phyloP scores from a whole-genome alignment of 352 stramenopile genomes.

The Achlya hypogyna region DNA sequence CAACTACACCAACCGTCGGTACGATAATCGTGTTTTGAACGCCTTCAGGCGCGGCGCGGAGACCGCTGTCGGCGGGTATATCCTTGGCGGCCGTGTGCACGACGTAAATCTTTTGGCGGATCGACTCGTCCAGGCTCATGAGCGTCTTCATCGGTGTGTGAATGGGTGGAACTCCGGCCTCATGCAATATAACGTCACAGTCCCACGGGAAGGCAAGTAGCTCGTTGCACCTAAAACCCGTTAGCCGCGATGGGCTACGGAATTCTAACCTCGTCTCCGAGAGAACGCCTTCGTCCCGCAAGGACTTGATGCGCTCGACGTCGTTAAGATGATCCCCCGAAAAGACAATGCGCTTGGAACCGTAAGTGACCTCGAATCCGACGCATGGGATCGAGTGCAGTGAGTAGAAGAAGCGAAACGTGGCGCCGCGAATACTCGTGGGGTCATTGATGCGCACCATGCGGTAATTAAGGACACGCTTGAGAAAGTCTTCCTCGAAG shows the following conservation, averaged over 20 bases:
- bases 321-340: conserved; percentile 94
- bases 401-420: conserved; percentile 95
- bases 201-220: conserved; percentile 92
- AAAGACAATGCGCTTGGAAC: conserved; percentile 92
- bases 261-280: conserved; percentile 39
- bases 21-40: conserved; percentile 84
- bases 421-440: conserved; percentile 90
- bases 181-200: conserved; percentile 90
- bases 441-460: conserved; percentile 88
- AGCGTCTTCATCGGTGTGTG: conserved; percentile 93
- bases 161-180: conserved; percentile 91
- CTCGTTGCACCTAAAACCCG: conserved; percentile 55
- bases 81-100: conserved; percentile 89
- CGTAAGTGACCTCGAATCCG: conserved; percentile 90
- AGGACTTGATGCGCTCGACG: conserved; percentile 77
- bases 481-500: conserved; percentile 85
- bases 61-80: conserved; percentile 53
- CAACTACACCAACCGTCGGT: conserved; percentile 28
- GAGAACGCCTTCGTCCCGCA: conserved; percentile 80
- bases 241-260: neutral
- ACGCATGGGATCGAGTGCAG: conserved; percentile 95
- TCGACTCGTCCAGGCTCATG: conserved; percentile 73
- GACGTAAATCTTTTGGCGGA: conserved; percentile 90
- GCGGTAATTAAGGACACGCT: conserved; percentile 86
- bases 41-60: conserved; percentile 83